These are phyloP conservation scores for Didymella arachidicola DNA, from an alignment of 2,329 filamentous ascomycete species.

Conservation along the genomic window DNA sequence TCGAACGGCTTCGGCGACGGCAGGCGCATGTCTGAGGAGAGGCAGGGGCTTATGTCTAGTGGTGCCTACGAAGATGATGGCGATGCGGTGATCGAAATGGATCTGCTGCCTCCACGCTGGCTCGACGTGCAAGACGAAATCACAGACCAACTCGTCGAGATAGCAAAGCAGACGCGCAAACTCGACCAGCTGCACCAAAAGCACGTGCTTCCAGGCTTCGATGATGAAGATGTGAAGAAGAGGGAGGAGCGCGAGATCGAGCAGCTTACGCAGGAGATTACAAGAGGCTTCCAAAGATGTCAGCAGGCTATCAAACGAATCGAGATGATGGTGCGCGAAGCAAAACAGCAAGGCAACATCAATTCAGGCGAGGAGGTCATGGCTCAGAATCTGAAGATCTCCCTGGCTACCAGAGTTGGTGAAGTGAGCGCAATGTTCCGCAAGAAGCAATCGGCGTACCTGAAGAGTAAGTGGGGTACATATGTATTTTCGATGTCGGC, in stretches of 20 bases:
- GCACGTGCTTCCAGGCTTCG: conserved; percentile 94
- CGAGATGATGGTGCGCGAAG: conserved; percentile 84
- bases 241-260: conserved; percentile 92
- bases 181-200: conserved; percentile 96
- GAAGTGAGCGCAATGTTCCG: conserved; percentile 90
- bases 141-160: conserved; percentile 78
- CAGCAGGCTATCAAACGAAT: conserved; percentile 88
- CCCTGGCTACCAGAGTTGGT: conserved; percentile 84
- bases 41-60: conserved; percentile 83
- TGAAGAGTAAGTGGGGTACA: conserved; percentile 75
- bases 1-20: conserved; percentile 62
- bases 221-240: conserved; percentile 89
- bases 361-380: conserved; percentile 89
- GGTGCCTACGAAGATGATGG: conserved; percentile 83
- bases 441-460: conserved; percentile 96
- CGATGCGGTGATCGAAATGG: conserved; percentile 98
- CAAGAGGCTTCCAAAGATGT: conserved; percentile 85
- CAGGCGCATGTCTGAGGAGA: conserved; percentile 64
- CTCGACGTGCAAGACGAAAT: conserved; percentile 95
- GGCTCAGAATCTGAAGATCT: conserved; percentile 95
- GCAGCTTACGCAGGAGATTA: conserved; percentile 87
- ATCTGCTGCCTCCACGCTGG: conserved; percentile 92
- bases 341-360: conserved; percentile 74
- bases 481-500: not conserved
- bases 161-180: conserved; percentile 81